These are phyloP conservation scores for Penicillium sp. DNA, from an alignment of 2,329 filamentous ascomycete species.

Conservation along the genomic window DNA sequence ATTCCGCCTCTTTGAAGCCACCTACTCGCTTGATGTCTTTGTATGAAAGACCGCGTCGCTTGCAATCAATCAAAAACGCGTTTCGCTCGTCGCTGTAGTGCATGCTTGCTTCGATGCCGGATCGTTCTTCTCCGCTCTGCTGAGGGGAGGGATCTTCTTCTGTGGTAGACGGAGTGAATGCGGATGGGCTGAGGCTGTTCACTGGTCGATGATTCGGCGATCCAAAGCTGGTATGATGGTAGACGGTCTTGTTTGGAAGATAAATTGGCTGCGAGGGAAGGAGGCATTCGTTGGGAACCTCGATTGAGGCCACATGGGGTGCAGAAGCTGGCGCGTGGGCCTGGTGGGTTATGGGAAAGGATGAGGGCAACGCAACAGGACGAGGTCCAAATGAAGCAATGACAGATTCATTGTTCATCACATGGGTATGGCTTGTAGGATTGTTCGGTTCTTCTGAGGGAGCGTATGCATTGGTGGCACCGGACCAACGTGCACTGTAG, in stretches of 20 bases:
- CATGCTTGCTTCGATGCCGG: constrained; percentile 5
- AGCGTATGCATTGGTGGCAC: background rate
- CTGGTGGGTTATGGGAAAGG: background rate
- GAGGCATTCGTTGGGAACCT: background rate
- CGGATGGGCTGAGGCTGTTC: background rate
- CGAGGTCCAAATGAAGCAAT: background rate
- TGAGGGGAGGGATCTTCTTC: background rate
- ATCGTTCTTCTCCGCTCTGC: background rate
- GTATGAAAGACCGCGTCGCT: constrained; percentile 46
- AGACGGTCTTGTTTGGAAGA: background rate
- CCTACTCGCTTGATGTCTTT: constrained; percentile 48
- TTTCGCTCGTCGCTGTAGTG: constrained; percentile 33
- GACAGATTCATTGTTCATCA: background rate
- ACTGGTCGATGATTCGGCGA: background rate
- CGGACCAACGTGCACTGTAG: background rate
- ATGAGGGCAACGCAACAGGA: background rate
- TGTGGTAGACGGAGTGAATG: background rate
- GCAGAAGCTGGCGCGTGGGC: background rate
- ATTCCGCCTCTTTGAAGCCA: constrained; percentile 48
- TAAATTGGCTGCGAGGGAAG: background rate
- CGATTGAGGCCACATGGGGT: background rate
- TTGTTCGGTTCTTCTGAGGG: background rate
- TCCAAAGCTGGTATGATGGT: background rate
- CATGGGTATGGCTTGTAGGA: background rate
- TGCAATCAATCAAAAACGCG: constrained; percentile 42